Conservation (phyloP, 2,329 filamentous ascomycete genomes). For the Epichloe uncinata region DNA sequence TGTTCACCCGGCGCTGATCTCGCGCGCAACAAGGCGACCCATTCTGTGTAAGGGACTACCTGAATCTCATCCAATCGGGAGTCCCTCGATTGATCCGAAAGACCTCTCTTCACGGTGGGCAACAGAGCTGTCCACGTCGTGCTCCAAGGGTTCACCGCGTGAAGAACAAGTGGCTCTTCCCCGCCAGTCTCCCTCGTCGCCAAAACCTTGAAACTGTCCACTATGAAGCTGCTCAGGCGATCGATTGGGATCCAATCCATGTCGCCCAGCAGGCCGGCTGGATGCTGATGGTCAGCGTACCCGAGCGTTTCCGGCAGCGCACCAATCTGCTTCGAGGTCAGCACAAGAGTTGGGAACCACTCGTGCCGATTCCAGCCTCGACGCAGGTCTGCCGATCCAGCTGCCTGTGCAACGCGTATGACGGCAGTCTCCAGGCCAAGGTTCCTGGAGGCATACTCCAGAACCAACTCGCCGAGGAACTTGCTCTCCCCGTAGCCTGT, state of each 20-base stretch:
- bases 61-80: not conserved
- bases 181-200: not conserved
- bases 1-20: not conserved
- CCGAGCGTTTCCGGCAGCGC: slow-evolving; percentile 3
- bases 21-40: not conserved
- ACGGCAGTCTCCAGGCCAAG: not conserved
- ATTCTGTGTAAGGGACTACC: not conserved
- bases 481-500: slow-evolving; percentile 7
- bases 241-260: slow-evolving; percentile 8
- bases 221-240: not conserved
- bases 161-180: not conserved
- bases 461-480: slow-evolving; percentile 2
- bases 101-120: not conserved
- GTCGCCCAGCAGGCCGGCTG: not conserved
- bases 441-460: not conserved
- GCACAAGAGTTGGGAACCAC: slow-evolving; percentile 5
- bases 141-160: slow-evolving; percentile 2
- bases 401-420: slow-evolving; percentile 3
- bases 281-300: not conserved
- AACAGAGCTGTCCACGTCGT: slow-evolving; percentile 3
- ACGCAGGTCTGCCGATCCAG: not conserved
- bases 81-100: not conserved
- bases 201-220: not conserved
- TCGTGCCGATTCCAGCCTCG: slow-evolving; percentile 5
- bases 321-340: slow-evolving; percentile 4